These are phyloP conservation scores for Alternaria ventricosa DNA, from an alignment of 2,329 filamentous ascomycete genomes.

Conservation along the genomic window DNA sequence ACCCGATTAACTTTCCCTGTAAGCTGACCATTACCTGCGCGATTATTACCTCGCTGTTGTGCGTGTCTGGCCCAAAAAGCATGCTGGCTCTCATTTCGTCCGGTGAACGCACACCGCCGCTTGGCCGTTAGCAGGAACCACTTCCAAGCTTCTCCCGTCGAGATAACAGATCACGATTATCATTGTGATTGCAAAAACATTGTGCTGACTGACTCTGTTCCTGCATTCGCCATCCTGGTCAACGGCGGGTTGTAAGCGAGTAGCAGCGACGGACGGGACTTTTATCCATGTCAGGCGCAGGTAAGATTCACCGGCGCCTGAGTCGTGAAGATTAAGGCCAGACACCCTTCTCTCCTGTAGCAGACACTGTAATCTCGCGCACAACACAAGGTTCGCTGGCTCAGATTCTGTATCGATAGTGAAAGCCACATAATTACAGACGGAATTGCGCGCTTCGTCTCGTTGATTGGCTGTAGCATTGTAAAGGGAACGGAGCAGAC, in stretches of 20 bases:
- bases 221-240: conserved; percentile 3
- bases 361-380: neutral
- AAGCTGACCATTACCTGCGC: neutral
- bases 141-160: neutral
- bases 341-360: neutral
- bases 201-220: conserved; percentile 6
- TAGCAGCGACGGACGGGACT: neutral
- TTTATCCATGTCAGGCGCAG: neutral
- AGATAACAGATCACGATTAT: neutral
- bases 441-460: neutral
- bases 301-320: neutral
- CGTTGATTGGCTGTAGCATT: neutral
- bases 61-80: neutral
- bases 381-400: neutral
- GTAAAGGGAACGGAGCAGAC: neutral
- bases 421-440: neutral
- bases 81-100: neutral
- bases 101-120: conserved; percentile 10
- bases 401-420: neutral
- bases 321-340: neutral
- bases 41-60: neutral
- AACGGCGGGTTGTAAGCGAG: conserved; percentile 3
- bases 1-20: neutral
- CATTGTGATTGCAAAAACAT: neutral
- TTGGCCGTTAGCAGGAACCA: neutral